These are phyloP conservation scores for Rhododendron molle DNA, from an alignment of 148 eudicot genomes.

Conservation along the genomic window DNA sequence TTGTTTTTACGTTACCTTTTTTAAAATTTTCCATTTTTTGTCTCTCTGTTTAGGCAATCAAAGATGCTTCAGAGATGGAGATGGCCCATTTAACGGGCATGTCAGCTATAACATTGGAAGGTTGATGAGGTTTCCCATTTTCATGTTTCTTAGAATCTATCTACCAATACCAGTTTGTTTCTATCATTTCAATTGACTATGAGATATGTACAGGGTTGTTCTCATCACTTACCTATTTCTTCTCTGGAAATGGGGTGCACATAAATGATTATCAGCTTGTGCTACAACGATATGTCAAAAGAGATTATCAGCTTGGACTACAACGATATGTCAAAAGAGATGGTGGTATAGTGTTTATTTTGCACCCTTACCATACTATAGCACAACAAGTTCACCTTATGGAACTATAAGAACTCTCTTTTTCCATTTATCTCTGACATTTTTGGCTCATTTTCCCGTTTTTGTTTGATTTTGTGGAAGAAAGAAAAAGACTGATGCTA, in stretches of 20 bases:
- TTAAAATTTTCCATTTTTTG: background rate
- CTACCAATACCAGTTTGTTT: background rate
- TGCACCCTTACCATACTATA: background rate
- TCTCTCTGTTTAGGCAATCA: constrained; percentile 53
- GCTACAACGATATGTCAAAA: constrained; percentile 43
- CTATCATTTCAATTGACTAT: constrained; percentile 7
- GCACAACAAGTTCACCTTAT: background rate
- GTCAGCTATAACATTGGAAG: constrained; percentile 67
- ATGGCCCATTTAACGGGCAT: constrained; percentile 67
- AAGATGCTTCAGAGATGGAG: constrained; percentile 81
- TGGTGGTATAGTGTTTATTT: constrained; percentile 33
- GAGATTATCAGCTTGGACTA: constrained; percentile 68
- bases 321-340: constrained; percentile 46
- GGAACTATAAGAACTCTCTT: background rate
- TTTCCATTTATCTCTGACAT: background rate
- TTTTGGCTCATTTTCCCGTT: background rate
- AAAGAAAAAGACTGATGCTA: background rate
- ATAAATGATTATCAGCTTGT: constrained; percentile 71
- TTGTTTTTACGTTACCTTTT: background rate
- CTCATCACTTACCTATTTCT: constrained; percentile 70
- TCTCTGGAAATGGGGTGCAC: constrained; percentile 58
- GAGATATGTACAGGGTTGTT: constrained; percentile 57
- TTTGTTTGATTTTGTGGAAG: background rate
- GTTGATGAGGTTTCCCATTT: constrained; percentile 27
- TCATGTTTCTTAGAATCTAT: constrained; percentile 7